A percentile compares a stretch with the other conserved stretches of the same genome.
Evolutionary conservation across 208 protist genomes (phyloP).

Genomic region (Crithidia brevicula): DNA sequence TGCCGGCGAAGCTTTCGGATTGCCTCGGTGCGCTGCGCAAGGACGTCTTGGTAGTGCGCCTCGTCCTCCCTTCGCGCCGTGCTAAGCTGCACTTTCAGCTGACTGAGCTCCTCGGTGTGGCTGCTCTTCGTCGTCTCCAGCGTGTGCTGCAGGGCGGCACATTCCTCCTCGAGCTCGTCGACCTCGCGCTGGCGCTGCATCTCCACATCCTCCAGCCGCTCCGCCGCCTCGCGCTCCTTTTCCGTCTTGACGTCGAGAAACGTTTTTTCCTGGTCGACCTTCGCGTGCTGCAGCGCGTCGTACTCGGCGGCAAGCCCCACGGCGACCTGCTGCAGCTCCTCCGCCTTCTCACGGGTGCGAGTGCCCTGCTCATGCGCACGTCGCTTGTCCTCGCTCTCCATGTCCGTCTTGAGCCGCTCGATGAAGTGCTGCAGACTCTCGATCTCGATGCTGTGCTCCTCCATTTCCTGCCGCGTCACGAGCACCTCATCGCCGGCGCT

Average conservation of each 20-base stretch:
- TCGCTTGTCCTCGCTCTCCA: constrained; percentile 95
- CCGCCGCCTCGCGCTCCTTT: constrained; percentile 73
- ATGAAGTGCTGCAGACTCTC: constrained; percentile 87
- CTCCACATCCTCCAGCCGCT: constrained; percentile 80
- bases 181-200: constrained; percentile 87
- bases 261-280: constrained; percentile 91
- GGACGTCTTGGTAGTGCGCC: constrained; percentile 84
- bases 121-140: constrained; percentile 64
- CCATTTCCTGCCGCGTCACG: constrained; percentile 93
- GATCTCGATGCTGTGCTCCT: constrained; percentile 88
- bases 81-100: constrained; percentile 40
- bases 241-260: constrained; percentile 90
- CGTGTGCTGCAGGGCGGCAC: constrained; percentile 59
- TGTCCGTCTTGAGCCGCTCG: constrained; percentile 92
- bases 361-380: constrained; percentile 93
- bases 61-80: constrained; percentile 56
- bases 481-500: constrained; percentile 90
- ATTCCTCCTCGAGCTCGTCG: constrained; percentile 82
- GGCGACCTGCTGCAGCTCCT: constrained; percentile 89
- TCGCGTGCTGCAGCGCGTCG: constrained; percentile 78
- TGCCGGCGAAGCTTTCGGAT: constrained; percentile 68
- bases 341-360: constrained; percentile 88
- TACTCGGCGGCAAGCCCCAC: constrained; percentile 76
- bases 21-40: constrained; percentile 62
- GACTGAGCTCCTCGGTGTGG: constrained; percentile 41